These are phyloP conservation scores for Suhomyces xylopsoci DNA, from an alignment of 805 yeast genomes.

Conservation along the genomic window DNA sequence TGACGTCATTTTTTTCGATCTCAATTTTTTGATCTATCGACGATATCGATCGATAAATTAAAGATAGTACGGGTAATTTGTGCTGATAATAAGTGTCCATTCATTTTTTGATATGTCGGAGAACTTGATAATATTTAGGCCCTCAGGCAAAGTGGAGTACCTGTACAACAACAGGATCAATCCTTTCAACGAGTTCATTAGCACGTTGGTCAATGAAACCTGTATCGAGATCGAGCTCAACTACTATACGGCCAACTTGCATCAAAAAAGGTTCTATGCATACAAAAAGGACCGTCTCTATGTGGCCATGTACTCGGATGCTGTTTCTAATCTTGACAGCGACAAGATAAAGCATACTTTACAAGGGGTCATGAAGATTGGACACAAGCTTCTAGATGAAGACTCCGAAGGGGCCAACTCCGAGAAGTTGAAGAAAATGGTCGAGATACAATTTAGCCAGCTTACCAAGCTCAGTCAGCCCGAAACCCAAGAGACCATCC, in stretches of 20 bases:
- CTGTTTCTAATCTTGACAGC: slow-evolving; percentile 37
- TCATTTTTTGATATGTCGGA: slow-evolving; percentile 28
- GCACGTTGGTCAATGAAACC: slow-evolving; percentile 34
- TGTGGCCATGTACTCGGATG: slow-evolving; percentile 38
- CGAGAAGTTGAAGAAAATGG: slow-evolving; percentile 29
- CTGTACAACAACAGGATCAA: slow-evolving; percentile 33
- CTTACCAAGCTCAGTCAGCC: slow-evolving; percentile 27
- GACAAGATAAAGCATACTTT: slow-evolving; percentile 34
- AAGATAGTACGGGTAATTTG: no score
- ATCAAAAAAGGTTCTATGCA: slow-evolving; percentile 36
- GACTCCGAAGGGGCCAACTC: slow-evolving; percentile 21
- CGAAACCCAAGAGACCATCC: background rate
- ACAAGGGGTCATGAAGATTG: slow-evolving; percentile 32
- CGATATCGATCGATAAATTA: background rate
- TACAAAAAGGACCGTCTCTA: slow-evolving; percentile 24
- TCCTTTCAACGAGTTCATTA: slow-evolving; percentile 40
- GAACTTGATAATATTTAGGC: slow-evolving; percentile 33
- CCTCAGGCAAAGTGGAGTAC: slow-evolving; percentile 36
- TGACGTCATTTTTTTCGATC: slow-evolving; percentile 33
- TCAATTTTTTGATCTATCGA: slow-evolving; percentile 2
- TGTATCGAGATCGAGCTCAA: slow-evolving; percentile 29
- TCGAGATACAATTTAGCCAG: slow-evolving; percentile 38
- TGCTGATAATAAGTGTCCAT: no score
- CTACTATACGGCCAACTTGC: slow-evolving; percentile 29
- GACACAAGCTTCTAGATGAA: slow-evolving; percentile 16